phyloP scores from a whole-genome alignment of 441 rosid genomes.

The Populus hybrid region DNA sequence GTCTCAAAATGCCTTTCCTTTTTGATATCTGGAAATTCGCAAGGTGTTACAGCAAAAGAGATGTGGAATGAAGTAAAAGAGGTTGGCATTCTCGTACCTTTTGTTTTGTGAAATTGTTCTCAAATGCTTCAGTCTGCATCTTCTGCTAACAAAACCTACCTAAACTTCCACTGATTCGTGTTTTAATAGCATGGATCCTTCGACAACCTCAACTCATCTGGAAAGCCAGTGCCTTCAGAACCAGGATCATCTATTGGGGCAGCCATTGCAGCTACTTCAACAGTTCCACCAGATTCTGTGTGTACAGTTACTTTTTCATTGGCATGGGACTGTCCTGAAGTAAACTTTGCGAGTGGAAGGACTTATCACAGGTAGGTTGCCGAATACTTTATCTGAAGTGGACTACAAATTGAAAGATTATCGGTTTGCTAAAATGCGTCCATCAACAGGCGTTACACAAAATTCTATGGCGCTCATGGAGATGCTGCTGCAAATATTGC shows the following conservation, averaged over 20 bases:
- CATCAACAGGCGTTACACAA: slow-evolving; percentile 70
- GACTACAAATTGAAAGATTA: neutral
- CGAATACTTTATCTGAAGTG: neutral
- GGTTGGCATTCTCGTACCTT: slow-evolving; percentile 32
- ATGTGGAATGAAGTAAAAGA: slow-evolving; percentile 83
- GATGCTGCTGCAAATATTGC: slow-evolving; percentile 79
- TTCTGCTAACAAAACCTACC: neutral
- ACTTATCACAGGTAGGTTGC: slow-evolving; percentile 59
- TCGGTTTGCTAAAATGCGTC: slow-evolving; percentile 19
- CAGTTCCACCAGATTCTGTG: slow-evolving; percentile 43
- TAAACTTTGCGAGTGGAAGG: slow-evolving; percentile 55
- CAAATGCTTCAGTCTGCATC: neutral
- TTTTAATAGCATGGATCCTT: slow-evolving; percentile 66
- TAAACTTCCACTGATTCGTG: neutral
- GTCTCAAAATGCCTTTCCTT: slow-evolving; percentile 72
- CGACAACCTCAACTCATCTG: slow-evolving; percentile 44
- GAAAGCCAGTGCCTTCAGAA: slow-evolving; percentile 46
- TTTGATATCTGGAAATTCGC: slow-evolving; percentile 59
- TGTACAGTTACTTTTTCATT: slow-evolving; percentile 67
- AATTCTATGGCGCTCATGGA: slow-evolving; percentile 70
- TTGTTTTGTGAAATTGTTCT: neutral
- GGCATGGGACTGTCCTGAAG: slow-evolving; percentile 96
- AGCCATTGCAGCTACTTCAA: slow-evolving; percentile 78
- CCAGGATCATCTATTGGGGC: slow-evolving; percentile 87
- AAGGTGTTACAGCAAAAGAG: slow-evolving; percentile 67